These are phyloP conservation scores for Botrytis hyacinthi DNA, from an alignment of 2,329 filamentous ascomycete species.

Conservation along the genomic window DNA sequence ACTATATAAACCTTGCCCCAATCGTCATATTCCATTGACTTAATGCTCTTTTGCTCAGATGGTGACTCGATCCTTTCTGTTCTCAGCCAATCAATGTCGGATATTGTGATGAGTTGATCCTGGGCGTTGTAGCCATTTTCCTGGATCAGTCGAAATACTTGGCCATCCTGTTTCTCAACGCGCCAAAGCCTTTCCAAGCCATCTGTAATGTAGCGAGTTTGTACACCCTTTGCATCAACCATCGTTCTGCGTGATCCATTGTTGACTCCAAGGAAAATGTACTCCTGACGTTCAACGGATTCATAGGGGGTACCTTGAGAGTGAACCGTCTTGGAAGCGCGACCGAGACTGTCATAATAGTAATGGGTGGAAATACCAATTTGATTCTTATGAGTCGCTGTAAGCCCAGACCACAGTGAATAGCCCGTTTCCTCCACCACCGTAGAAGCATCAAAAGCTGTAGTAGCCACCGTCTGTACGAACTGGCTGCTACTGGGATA, in stretches of 20 bases:
- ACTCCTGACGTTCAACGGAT: neutral
- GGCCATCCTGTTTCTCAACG: constrained; percentile 4
- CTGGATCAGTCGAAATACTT: constrained; percentile 9
- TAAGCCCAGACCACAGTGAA: constrained; percentile 8
- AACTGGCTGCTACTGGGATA: neutral
- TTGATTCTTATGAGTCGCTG: neutral
- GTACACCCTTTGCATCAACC: constrained; percentile 5
- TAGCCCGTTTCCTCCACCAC: constrained; percentile 6
- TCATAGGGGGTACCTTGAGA: constrained; percentile 8
- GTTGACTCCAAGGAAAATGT: neutral
- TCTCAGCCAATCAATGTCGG: constrained; percentile 17
- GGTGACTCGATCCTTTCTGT: neutral
- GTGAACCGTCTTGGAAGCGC: neutral
- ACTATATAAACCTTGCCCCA: constrained; percentile 11
- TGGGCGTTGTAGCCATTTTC: constrained; percentile 14
- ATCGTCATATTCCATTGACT: constrained; percentile 5
- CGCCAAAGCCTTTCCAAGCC: constrained; percentile 8
- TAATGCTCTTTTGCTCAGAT: neutral
- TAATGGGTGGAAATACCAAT: neutral
- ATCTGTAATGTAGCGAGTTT: constrained; percentile 15
- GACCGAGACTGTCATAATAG: constrained; percentile 5
- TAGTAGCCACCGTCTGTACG: neutral
- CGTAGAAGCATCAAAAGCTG: constrained; percentile 8
- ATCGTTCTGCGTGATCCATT: neutral
- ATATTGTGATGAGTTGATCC: neutral